phyloP scores from a whole-genome alignment of 345 rosid species.

The Mercurialis annua region DNA sequence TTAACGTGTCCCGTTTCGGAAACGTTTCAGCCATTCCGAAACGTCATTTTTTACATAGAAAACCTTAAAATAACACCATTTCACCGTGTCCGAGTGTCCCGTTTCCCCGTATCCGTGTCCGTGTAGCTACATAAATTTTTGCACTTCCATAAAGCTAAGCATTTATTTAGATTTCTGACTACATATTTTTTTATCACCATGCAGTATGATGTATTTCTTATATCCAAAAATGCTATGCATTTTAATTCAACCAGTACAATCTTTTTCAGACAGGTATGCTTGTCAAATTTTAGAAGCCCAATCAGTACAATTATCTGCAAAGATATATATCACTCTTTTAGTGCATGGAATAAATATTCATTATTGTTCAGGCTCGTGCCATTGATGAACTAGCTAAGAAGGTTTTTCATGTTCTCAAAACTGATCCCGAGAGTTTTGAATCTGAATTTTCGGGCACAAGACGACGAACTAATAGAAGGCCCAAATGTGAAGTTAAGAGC shows the following conservation, averaged over 20 bases:
- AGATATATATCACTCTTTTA: not conserved
- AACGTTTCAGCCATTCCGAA: too few species aligned
- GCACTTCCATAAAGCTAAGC: not conserved
- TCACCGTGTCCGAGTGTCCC: too few species aligned
- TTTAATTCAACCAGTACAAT: constrained; percentile 54
- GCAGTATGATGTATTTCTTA: constrained; percentile 59
- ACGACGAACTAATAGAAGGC: constrained; percentile 36
- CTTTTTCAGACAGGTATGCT: constrained; percentile 54
- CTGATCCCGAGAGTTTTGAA: constrained; percentile 45
- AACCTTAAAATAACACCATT: too few species aligned
- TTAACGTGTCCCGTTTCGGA: too few species aligned
- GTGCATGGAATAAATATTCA: constrained; percentile 13
- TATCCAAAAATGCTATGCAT: constrained; percentile 57
- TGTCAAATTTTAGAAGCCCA: constrained; percentile 7
- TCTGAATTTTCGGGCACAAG: constrained; percentile 40
- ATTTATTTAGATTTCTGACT: constrained; percentile 6
- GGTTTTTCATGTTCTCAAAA: constrained; percentile 50
- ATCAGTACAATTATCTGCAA: constrained; percentile 2
- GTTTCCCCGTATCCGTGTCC: too few species aligned
- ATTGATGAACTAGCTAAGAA: constrained; percentile 53
- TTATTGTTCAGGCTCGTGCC: constrained; percentile 51
- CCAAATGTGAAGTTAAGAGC: constrained; percentile 22
- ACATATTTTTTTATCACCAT: not conserved
- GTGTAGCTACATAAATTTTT: not conserved
- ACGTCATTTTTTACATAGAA: too few species aligned